Evolutionary conservation across 2,329 filamentous ascomycete species (phyloP), one percentile per base, ranked within the genome.

Genomic region (Myriangium duriaei): DNA sequence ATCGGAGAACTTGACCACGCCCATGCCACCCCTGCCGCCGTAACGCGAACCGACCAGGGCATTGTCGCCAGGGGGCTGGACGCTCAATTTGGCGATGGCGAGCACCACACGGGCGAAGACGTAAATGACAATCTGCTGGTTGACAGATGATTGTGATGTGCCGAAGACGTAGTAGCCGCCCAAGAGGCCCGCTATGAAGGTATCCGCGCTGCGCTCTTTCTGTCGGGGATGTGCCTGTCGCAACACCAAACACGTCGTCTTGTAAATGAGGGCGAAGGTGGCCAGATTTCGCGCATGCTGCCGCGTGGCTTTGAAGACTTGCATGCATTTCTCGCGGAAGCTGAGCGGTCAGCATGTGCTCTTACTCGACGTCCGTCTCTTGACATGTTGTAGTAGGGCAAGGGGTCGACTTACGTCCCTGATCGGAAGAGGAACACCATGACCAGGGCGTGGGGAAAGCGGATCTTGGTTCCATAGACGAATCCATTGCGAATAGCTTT

Each of bases 381-480:
- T 10, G 14, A 9, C 4, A 10, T 30, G 26, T 13, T 15, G 6
- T 7, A 31, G 29, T 11, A 31, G 12, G 29, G 7, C 13, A 18
- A n/a, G 5, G 6, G n/a, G 6, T 28, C 15, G 7, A 33, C 36
- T 11, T 33, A 39, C 36, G 65, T 74, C 64, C 88, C 91, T 7
- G 81, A 85, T 49, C 91, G 83, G 68, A 98, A 98, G 49, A 98
- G 75, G 51, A 96, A 81, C 49, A 95, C 85, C 88, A 98, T 98
- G 36, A 98, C 91, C 49, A 98, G 72, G 44, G 91, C 91, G 65
- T 98, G 91, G 47, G 91, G 91, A 65, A 98, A 96, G 47, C 91
- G 87, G 61, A 98, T 85, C 74, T 96, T 96, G 52, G 83, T 77
- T 44, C 91, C 91, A 64, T 98, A 98, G 46, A 98, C 85, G 48